Evolutionary conservation across 1,284 basidiomycete genomes (phyloP), one percentile per base, ranked within the genome.

Genomic region (Meira nashicola): DNA sequence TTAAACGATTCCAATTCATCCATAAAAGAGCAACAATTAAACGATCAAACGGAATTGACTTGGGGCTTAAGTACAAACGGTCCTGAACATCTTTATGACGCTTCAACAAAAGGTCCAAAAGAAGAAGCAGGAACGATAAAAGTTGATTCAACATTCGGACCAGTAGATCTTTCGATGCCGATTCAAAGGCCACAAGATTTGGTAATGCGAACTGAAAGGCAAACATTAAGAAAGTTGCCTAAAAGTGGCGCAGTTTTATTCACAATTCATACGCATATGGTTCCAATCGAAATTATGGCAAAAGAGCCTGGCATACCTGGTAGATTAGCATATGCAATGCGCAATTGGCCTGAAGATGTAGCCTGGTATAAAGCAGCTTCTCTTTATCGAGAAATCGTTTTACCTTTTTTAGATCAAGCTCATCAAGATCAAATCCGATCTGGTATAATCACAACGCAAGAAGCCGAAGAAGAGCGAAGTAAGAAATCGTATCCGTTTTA

Each of bases 261-360:
- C 74, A 87, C 86, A 43, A 87, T 90, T 67, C 82, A 70, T 15
- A 87, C 87, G 39, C 88, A 89, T 75, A 68, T 87, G 60, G 84
- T 83, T n/a, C 83, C 83, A 5, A 76, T 89, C 9, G 82, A 81
- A 40, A 81, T 83, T 47, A 75, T 90, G 1, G 84, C 79, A 28
- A 70, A 80, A 55, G 88, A 89, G 72, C 81, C 79, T 14, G 87
- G 86, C 0, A 83, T 87, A 7, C 84, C 86, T 0, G 86, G 83
- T 50, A 80, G 89, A 38, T 74, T 89, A 71, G 87, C 86, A 11
- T 84, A 82, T 58, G 86, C 87, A 2, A 80, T 90, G 47, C 78
- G 85, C 50, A 84, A 83, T 67, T 89, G 87, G 87, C 83, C 85
- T 1, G 82, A 82, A n/a, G 86, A 86, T 56, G 84, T 89, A 17